Base-by-base conservation (phyloP, 1,284 basidiomycete genomes). In the Ceraceosorus guamensis region DNA sequence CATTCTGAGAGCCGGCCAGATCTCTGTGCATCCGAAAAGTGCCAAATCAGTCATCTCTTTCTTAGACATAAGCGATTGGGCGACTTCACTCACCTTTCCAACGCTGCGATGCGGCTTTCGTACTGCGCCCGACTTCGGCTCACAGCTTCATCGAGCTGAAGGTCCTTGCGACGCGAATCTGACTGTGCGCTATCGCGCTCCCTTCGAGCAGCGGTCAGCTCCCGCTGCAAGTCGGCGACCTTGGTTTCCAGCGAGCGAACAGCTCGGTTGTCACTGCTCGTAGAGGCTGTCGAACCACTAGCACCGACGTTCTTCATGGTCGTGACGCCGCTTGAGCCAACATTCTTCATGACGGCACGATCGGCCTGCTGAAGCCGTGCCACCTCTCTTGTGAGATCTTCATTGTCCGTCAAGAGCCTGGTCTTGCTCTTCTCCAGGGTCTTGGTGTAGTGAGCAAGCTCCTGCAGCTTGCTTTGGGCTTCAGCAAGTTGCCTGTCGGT, bases 401-500 rank as follows among this genome's bases (percentile, higher is more conserved):
- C 91, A 5, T 87, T 84, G 73, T 97, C 92, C 31, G 83, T 83
- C 10, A 84, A 82, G 44, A 95, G 79, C 0, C 89, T 83, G 37
- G 82, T 79, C 74, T 87, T 89, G 3, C 84, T 84, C 76, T 88
- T 88, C 78, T 91, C 87, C 16, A 93, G 80, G 30, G 88, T 89
- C 46, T 85, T 84, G 57, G 91, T 88, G 67, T 90, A 88, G 2
- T 82, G 81, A 0, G 80, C 80, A 47, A 87, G 85, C 68, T 85
- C 84, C 76, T 85, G 82, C 32, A 92, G 76, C 75, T 91, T 88
- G 30, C 81, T 77, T 62, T 88, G 86, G 0, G 89, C 86, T 18
- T 91, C 89, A 31, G 81, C 83, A 6, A 97, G 83, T 75, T 97
- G 90, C 31, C 88, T 84, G 74, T 98, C 93, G 1, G 95, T 95